Conservation (phyloP, 2,329 filamentous ascomycete species). For the Fusarium foetens region DNA sequence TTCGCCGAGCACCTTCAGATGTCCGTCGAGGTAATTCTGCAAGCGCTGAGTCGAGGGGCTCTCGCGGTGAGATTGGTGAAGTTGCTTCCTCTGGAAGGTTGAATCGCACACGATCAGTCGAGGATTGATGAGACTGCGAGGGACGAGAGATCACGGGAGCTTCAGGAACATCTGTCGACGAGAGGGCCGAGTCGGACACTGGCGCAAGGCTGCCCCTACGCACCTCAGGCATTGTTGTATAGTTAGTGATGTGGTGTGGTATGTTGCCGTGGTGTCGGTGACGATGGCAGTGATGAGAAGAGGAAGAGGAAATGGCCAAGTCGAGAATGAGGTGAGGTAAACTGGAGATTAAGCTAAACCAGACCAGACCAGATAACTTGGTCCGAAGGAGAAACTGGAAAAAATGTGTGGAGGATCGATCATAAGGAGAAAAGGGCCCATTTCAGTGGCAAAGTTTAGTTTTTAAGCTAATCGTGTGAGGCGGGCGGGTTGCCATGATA, state of each 20-base stretch:
- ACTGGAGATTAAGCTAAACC: background rate
- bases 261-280: background rate
- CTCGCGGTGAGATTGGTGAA: slow-evolving; percentile 14
- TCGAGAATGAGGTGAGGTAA: background rate
- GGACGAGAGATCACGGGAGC: slow-evolving; percentile 19
- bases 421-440: background rate
- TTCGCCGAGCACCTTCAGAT: slow-evolving; percentile 30
- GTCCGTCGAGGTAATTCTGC: slow-evolving; percentile 40
- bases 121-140: slow-evolving; percentile 26
- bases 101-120: slow-evolving; percentile 34
- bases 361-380: slow-evolving; percentile 1
- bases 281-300: background rate
- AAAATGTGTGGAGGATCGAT: slow-evolving; percentile 1
- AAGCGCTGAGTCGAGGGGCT: slow-evolving; percentile 25
- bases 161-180: slow-evolving; percentile 28
- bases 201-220: slow-evolving; percentile 42
- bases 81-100: slow-evolving; percentile 16
- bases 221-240: slow-evolving; percentile 45
- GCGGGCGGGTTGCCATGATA: background rate
- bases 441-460: slow-evolving; percentile 28
- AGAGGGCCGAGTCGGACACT: slow-evolving; percentile 35
- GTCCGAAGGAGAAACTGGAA: slow-evolving; percentile 5
- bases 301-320: background rate
- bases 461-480: slow-evolving; percentile 3
- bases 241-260: background rate